phyloP scores from a whole-genome alignment of 2,329 filamentous ascomycete species.

The Fusarium lateritium region DNA sequence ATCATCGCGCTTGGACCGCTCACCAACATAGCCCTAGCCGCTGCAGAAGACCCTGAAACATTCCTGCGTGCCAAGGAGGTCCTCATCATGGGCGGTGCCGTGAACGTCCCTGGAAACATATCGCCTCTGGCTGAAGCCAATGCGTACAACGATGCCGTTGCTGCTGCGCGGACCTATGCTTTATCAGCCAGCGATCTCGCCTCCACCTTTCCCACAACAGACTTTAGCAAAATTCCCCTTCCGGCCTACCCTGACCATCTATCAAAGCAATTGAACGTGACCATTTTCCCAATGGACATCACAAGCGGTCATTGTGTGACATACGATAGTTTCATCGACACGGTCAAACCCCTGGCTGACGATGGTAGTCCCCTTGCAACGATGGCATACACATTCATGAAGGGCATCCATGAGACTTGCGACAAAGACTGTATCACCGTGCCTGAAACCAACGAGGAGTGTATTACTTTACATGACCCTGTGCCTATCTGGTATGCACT shows the following conservation, averaged over 20 bases:
- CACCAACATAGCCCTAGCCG: neutral
- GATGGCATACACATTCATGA: neutral
- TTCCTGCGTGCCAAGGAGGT: neutral
- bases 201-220: slow-evolving; percentile 1
- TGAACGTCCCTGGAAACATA: neutral
- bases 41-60: neutral
- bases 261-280: neutral
- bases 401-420: neutral
- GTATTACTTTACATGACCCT: neutral
- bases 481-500: neutral
- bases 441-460: neutral
- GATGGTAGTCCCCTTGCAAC: neutral
- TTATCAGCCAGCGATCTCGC: neutral
- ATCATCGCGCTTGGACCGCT: neutral
- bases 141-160: neutral
- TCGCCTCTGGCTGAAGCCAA: neutral
- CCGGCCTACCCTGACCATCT: neutral
- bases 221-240: neutral
- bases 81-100: neutral
- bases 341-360: neutral
- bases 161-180: neutral
- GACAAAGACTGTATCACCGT: neutral
- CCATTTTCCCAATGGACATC: neutral
- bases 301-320: neutral
- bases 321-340: neutral